Evolutionary conservation across 768 basidiomycete genomes (phyloP).

Genomic region (Baorangia bicolor): DNA sequence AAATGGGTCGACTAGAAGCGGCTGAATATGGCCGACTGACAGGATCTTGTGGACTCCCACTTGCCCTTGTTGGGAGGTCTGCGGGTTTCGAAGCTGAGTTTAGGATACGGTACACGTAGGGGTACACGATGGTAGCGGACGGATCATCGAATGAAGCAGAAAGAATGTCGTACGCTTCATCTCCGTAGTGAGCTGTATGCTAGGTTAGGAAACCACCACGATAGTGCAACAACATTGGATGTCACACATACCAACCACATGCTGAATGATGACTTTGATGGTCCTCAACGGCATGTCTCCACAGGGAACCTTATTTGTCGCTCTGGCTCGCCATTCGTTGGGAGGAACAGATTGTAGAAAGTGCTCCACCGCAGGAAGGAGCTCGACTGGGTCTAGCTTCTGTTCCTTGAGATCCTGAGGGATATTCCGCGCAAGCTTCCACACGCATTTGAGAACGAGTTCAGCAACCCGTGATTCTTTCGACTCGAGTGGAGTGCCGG

Average conservation of each 20-base stretch:
- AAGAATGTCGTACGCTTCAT: constrained; percentile 88
- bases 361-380: constrained; percentile 91
- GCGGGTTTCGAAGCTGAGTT: constrained; percentile 60
- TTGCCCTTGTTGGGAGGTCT: constrained; percentile 25
- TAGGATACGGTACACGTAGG: constrained; percentile 89
- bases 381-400: constrained; percentile 79
- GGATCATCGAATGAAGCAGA: constrained; percentile 91
- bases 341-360: constrained; percentile 93
- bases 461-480: constrained; percentile 89
- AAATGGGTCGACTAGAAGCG: constrained; percentile 66
- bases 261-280: constrained; percentile 97
- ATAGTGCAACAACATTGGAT: not conserved
- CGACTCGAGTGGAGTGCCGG: constrained; percentile 68
- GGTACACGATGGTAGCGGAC: constrained; percentile 96
- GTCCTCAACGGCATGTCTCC: constrained; percentile 98
- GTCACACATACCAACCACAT: constrained; percentile 80
- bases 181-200: constrained; percentile 71
- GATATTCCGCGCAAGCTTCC: constrained; percentile 95
- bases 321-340: constrained; percentile 92
- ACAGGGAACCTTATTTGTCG: constrained; percentile 87
- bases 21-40: constrained; percentile 52
- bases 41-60: constrained; percentile 35
- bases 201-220: constrained; percentile 18
- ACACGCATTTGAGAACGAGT: constrained; percentile 92
- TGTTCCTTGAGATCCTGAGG: constrained; percentile 85